These are phyloP conservation scores for Straminergon stramineum DNA, from an alignment of 225 moss, liverwort and hornwort species.

Conservation along the genomic window DNA sequence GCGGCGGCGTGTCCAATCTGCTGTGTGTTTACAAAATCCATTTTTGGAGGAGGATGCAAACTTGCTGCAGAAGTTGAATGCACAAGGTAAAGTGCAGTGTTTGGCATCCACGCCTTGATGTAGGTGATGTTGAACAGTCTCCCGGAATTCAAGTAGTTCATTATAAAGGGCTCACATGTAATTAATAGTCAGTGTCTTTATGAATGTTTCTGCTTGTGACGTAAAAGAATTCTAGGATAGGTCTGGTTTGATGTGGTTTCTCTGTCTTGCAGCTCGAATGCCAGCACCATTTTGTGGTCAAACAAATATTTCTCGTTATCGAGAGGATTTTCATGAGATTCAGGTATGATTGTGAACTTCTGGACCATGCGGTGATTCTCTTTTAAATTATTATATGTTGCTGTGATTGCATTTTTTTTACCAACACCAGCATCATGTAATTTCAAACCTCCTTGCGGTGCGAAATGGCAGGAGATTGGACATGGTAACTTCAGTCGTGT, in stretches of 20 bases:
- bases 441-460: background rate
- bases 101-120: background rate
- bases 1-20: conserved; percentile 62
- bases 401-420: background rate
- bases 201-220: background rate
- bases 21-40: conserved; percentile 69
- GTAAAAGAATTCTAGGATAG: background rate
- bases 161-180: background rate
- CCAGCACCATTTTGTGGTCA: conserved; percentile 32
- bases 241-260: background rate
- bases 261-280: conserved; percentile 39
- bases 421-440: background rate
- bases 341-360: conserved; percentile 35
- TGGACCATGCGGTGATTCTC: background rate
- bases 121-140: background rate
- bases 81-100: conserved; percentile 17
- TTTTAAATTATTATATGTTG: background rate
- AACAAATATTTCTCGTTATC: conserved; percentile 58
- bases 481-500: conserved; percentile 93
- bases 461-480: conserved; percentile 73
- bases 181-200: background rate
- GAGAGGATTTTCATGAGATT: conserved; percentile 89
- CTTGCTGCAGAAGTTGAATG: conserved; percentile 25
- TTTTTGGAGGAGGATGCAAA: conserved; percentile 51
- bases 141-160: background rate